Evolutionary conservation across 2,329 filamentous ascomycete genomes (phyloP).

Genomic region (Annulohypoxylon truncatum): DNA sequence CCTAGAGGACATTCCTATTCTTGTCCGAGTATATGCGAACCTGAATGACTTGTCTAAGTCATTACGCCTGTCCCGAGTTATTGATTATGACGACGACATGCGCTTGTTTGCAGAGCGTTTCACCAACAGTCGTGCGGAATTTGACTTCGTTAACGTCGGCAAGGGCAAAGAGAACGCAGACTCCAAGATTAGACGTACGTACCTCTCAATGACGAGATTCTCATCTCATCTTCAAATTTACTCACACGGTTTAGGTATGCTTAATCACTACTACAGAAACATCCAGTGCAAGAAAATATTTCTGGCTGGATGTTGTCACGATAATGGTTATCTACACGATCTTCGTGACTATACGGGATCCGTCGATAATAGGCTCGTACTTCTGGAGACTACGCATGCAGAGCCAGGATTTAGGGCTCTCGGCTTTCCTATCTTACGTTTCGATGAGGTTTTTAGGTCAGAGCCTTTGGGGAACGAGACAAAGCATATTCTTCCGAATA

Average conservation of each 20-base stretch:
- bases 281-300: slow-evolving; percentile 52
- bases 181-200: slow-evolving; percentile 50
- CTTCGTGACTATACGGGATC: slow-evolving; percentile 50
- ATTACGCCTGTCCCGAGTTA: slow-evolving; percentile 49
- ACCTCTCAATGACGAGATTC: not conserved
- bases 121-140: slow-evolving; percentile 51
- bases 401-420: slow-evolving; percentile 49
- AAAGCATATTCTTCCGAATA: slow-evolving; percentile 39
- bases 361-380: slow-evolving; percentile 43
- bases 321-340: slow-evolving; percentile 53
- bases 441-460: slow-evolving; percentile 49
- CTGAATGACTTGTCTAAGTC: slow-evolving; percentile 51
- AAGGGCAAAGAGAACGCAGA: slow-evolving; percentile 52
- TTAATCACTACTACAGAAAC: slow-evolving; percentile 51
- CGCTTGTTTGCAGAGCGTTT: slow-evolving; percentile 51
- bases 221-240: not conserved
- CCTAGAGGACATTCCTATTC: slow-evolving; percentile 48
- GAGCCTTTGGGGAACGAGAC: slow-evolving; percentile 49
- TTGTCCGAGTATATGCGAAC: slow-evolving; percentile 52
- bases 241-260: slow-evolving; percentile 46
- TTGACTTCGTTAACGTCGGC: slow-evolving; percentile 53
- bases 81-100: slow-evolving; percentile 49
- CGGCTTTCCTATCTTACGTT: slow-evolving; percentile 50
- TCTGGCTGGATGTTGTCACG: slow-evolving; percentile 51
- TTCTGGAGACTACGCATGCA: slow-evolving; percentile 51